A percentile compares a stretch with the other conserved stretches of the same genome.
Conservation (phyloP, 768 basidiomycete genomes). For the Serendipita vermifera region DNA sequence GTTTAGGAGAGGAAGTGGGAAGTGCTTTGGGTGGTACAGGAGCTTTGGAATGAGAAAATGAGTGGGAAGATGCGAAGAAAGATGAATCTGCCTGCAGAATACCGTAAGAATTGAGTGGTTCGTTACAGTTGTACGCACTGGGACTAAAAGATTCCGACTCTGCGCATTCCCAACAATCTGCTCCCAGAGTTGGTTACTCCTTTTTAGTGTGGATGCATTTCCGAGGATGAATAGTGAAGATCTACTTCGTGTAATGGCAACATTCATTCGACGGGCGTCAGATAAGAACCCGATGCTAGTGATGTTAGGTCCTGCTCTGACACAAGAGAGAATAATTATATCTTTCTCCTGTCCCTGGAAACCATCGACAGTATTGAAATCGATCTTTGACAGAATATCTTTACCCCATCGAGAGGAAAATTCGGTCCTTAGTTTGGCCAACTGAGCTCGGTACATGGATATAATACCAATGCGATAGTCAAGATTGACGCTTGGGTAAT, state of each 20-base stretch:
- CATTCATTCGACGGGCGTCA: conserved; percentile 90
- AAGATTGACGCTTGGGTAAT: conserved; percentile 43
- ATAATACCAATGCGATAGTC: conserved; percentile 57
- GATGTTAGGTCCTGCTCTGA: conserved; percentile 80
- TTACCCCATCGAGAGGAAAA: conserved; percentile 64
- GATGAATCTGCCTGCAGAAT: conserved; percentile 8
- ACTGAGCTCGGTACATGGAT: conserved; percentile 90
- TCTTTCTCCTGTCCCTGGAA: conserved; percentile 99
- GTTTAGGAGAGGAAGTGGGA: conserved; percentile 24
- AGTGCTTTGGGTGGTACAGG: conserved; percentile 18
- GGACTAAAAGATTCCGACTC: no score
- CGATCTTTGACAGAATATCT: conserved; percentile 54
- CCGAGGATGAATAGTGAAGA: conserved; percentile 91
- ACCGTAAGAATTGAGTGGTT: neutral
- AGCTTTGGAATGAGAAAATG: conserved; percentile 17
- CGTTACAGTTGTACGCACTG: no score
- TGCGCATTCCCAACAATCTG: conserved; percentile 66
- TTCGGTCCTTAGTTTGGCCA: conserved; percentile 52
- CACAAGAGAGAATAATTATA: conserved; percentile 93
- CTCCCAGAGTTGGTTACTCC: conserved; percentile 71
- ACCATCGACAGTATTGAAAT: conserved; percentile 97
- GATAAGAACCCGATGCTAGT: conserved; percentile 72
- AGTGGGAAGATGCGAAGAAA: no score
- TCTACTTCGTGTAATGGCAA: conserved; percentile 93
- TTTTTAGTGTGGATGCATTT: conserved; percentile 75